A percentile compares a stretch with the other conserved stretches of the same genome.
phyloP scores from a whole-genome alignment of 352 stramenopile genomes.

The Phytophthora nicotianae region DNA sequence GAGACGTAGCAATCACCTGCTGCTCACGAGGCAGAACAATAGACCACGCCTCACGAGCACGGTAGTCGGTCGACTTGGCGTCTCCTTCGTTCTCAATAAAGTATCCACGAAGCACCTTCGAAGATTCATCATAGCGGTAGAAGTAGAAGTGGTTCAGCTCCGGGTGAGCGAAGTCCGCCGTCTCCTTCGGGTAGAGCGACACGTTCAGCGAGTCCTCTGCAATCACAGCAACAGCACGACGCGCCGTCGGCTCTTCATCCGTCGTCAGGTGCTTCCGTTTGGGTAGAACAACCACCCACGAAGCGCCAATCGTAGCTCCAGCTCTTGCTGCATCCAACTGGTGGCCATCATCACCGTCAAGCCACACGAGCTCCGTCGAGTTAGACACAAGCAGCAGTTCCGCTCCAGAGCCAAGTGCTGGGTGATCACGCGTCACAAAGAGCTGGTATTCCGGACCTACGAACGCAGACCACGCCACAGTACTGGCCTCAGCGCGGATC shows the following conservation, averaged over 20 bases:
- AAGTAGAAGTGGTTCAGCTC: conserved; percentile 84
- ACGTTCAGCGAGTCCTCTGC: conserved; percentile 54
- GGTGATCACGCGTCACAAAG: conserved; percentile 80
- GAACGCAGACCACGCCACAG: conserved; percentile 72
- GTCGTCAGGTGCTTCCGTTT: conserved; percentile 73
- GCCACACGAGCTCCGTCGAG: conserved; percentile 62
- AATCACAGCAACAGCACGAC: conserved; percentile 68
- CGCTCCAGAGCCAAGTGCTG: conserved; percentile 67
- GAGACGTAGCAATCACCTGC: conserved; percentile 56
- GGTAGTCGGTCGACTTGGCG: conserved; percentile 33
- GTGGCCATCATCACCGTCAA: conserved; percentile 72
- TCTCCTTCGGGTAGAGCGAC: conserved; percentile 58
- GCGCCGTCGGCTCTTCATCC: conserved; percentile 58
- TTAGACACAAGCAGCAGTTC: conserved; percentile 76
- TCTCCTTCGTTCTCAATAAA: conserved; percentile 46
- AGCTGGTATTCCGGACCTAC: conserved; percentile 75
- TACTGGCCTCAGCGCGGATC: conserved; percentile 76
- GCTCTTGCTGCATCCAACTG: conserved; percentile 46
- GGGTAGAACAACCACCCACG: conserved; percentile 75
- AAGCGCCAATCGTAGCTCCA: conserved; percentile 18
- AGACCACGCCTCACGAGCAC: conserved; percentile 66
- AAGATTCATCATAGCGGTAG: conserved; percentile 62
- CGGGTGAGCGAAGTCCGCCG: conserved; percentile 44
- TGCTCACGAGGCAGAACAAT: conserved; percentile 70
- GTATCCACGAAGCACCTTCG: conserved; percentile 63